phyloP scores from a whole-genome alignment of 208 protist species.

The Phytomonas sp. region DNA sequence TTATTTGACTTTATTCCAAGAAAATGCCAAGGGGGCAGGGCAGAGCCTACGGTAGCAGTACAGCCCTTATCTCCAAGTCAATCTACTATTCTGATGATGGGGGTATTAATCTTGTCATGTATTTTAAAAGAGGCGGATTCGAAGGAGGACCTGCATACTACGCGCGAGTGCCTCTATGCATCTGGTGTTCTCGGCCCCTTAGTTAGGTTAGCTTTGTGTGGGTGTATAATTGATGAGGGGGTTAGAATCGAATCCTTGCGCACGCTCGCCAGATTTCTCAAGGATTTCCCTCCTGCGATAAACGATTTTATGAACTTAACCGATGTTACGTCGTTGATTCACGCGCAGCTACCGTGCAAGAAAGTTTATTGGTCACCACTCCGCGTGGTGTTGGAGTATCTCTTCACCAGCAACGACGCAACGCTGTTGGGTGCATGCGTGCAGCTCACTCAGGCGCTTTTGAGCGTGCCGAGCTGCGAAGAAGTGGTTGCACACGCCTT shows the following conservation, averaged over 20 bases:
- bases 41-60: neutral
- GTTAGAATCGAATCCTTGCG: slow-evolving; percentile 69
- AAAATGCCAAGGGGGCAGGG: slow-evolving; percentile 7
- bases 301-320: slow-evolving; percentile 32
- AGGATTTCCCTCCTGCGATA: slow-evolving; percentile 21
- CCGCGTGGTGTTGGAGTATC: slow-evolving; percentile 43
- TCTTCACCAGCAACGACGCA: slow-evolving; percentile 44
- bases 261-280: slow-evolving; percentile 38
- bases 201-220: slow-evolving; percentile 45
- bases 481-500: slow-evolving; percentile 19
- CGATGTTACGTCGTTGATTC: slow-evolving; percentile 17
- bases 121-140: slow-evolving; percentile 39
- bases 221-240: slow-evolving; percentile 55
- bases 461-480: slow-evolving; percentile 8
- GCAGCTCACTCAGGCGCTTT: slow-evolving; percentile 30
- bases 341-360: slow-evolving; percentile 10
- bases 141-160: slow-evolving; percentile 15
- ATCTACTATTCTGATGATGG: slow-evolving; percentile 24
- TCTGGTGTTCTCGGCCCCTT: slow-evolving; percentile 48
- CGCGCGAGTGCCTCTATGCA: slow-evolving; percentile 28
- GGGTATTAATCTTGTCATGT: slow-evolving; percentile 45
- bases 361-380: slow-evolving; percentile 25
- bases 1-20: slow-evolving; percentile 21
- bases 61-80: neutral
- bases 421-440: slow-evolving; percentile 38